Base-by-base conservation (phyloP, 139 green algal species). In the Coccomyxa sp. region DNA sequence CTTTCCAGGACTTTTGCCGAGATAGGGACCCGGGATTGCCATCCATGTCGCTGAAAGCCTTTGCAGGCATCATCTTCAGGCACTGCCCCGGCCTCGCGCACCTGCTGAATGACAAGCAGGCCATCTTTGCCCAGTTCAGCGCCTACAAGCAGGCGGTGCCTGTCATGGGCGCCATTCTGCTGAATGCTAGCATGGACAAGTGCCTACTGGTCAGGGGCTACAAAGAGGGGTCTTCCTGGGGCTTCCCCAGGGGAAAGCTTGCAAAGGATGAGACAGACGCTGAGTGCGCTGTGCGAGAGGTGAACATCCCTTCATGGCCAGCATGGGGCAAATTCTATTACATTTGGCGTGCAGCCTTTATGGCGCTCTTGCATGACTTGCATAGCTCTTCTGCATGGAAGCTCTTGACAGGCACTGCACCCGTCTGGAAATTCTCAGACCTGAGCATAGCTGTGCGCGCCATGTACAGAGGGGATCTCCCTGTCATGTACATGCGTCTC, bases 231-330 rank as follows among this genome's bases (percentile, higher is more conserved):
- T 84, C 87, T n/a, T 84, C 83, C 36, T 99, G 95, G 95, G 92
- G 95, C 54, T 99, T 99, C 84, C 95, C 95, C 0, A 90, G 89
- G 18, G 95, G 95, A 64, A 99, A 99, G 82, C 85, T 97, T 50
- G 91, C 92, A 84, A 90, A 92, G 68, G 88, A 90, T 34, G 95
- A 99, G 82, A 83, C 81, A 3, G 93, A 98, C 76, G 72, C 80
- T 6, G 80, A 88, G 35, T 98, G 94, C 83, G 95, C 95, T 6
- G 78, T 89, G 22, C 87, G 95, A n/a, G 95, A 98, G 90, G 94
- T 96, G 78, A 34, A 55, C 38, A 36, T 71, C 24, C 64, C 64
- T 10, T 16, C 44, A 16, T n/a, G n/a, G n/a, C n/a, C n/a, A n/a
- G n/a, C n/a, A n/a, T n/a, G n/a, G n/a, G n/a, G n/a, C n/a, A n/a